phyloP scores from a whole-genome alignment of 2,329 filamentous ascomycete genomes.

The Metarhizium humberi region DNA sequence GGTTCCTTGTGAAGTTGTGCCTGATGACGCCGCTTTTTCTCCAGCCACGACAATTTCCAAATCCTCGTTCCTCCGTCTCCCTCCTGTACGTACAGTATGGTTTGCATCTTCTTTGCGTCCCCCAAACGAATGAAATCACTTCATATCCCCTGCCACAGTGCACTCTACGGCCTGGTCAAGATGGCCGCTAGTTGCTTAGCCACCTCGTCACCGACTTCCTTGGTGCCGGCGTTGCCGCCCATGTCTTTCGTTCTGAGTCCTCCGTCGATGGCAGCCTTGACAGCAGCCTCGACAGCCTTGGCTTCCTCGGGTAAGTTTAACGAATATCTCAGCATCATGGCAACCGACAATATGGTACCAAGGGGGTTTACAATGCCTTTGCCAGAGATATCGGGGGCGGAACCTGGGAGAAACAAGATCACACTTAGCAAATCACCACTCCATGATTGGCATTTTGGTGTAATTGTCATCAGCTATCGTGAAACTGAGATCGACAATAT shows the following conservation, averaged over 20 bases:
- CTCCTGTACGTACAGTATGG: too few relatives aligned
- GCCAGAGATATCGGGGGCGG: constrained; percentile 87
- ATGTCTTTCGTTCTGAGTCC: constrained; percentile 81
- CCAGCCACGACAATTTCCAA: background rate
- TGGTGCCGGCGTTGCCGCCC: constrained; percentile 64
- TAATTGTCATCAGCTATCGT: background rate
- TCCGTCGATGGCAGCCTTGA: constrained; percentile 68
- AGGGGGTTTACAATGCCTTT: constrained; percentile 79
- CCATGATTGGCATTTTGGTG: background rate
- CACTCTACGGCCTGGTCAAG: constrained; percentile 34
- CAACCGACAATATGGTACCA: constrained; percentile 82
- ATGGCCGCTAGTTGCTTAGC: constrained; percentile 61
- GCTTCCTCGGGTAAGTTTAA: constrained; percentile 71
- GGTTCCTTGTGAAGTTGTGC: background rate
- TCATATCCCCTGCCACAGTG: background rate
- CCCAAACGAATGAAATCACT: background rate
- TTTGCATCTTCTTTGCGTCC: background rate
- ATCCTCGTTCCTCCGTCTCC: background rate
- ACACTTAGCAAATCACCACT: background rate
- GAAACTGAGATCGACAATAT: background rate
- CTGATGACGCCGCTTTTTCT: background rate
- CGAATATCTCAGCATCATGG: constrained; percentile 95
- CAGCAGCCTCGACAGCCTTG: constrained; percentile 69
- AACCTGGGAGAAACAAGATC: constrained; percentile 40
- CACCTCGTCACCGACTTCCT: constrained; percentile 69